A percentile compares a stretch with the other conserved stretches of the same genome.
phyloP scores from a whole-genome alignment of 352 stramenopile species.

The Globisporangium acanthophoron region DNA sequence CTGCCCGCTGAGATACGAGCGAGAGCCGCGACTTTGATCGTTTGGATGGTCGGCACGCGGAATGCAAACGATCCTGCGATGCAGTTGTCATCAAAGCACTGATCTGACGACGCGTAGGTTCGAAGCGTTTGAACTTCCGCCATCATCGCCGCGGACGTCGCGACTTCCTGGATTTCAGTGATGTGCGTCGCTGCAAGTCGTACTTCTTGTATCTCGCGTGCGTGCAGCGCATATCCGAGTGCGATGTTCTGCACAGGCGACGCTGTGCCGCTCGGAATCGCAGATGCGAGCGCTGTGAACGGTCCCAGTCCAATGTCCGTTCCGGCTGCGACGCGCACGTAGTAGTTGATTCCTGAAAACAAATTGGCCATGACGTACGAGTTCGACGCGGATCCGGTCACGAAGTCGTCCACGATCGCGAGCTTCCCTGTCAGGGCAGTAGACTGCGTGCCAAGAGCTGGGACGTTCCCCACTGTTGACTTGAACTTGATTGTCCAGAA shows the following conservation, averaged over 20 bases:
- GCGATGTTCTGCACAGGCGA: conserved; percentile 44
- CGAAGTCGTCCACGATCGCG: conserved; percentile 35
- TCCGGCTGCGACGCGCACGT: conserved; percentile 46
- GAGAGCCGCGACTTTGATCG: conserved; percentile 46
- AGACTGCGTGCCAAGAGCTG: conserved; percentile 29
- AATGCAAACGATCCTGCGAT: conserved; percentile 55
- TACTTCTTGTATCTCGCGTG: conserved; percentile 64
- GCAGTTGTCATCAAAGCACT: conserved; percentile 43
- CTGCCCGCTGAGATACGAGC: conserved; percentile 45
- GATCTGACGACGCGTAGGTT: conserved; percentile 37
- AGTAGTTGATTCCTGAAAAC: conserved; percentile 63
- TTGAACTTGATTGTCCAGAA: conserved; percentile 81
- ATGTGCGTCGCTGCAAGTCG: conserved; percentile 59
- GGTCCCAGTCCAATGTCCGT: conserved; percentile 50
- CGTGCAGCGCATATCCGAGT: conserved; percentile 50
- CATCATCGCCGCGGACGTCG: conserved; percentile 52
- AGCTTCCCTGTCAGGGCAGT: conserved; percentile 19
- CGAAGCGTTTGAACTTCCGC: conserved; percentile 68
- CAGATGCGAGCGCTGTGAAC: conserved; percentile 30
- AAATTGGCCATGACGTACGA: conserved; percentile 47
- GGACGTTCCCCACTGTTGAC: conserved; percentile 64
- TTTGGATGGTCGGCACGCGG: conserved; percentile 68
- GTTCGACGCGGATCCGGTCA: conserved; percentile 24
- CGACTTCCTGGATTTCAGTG: conserved; percentile 63
- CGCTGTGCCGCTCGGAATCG: conserved; percentile 44